These are phyloP conservation scores for Eutrema salsugineum DNA, from an alignment of 441 rosid genomes.

Conservation along the genomic window DNA sequence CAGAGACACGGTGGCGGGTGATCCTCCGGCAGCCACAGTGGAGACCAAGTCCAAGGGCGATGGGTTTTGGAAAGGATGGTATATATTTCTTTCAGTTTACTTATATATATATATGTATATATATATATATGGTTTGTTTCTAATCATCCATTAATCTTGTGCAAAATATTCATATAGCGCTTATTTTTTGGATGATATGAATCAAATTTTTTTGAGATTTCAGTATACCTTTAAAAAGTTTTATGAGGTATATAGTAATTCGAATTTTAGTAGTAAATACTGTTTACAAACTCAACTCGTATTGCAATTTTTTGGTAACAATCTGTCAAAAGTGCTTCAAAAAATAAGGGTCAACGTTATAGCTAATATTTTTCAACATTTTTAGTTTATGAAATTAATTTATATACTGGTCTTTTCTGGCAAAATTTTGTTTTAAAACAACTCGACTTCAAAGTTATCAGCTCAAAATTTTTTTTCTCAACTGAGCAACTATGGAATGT, in stretches of 20 bases:
- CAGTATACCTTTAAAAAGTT: background rate
- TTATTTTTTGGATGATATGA: background rate
- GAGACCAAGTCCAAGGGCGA: constrained; percentile 68
- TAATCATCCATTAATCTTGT: background rate
- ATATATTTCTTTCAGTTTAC: background rate
- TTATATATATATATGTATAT: background rate
- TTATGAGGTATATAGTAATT: background rate
- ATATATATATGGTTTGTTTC: too few relatives aligned
- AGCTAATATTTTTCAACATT: background rate
- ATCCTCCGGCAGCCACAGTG: constrained; percentile 18
- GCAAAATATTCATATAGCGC: background rate
- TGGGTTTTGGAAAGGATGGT: constrained; percentile 85
- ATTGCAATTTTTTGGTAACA: background rate
- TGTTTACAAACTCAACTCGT: background rate
- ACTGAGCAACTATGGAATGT: background rate
- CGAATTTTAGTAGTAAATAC: too few relatives aligned
- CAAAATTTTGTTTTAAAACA: background rate
- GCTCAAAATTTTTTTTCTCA: background rate
- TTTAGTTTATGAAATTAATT: background rate
- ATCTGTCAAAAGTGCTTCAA: background rate
- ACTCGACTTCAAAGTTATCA: background rate
- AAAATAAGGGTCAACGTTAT: background rate
- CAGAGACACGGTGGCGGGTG: constrained; percentile 18
- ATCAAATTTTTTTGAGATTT: background rate
- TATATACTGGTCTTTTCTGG: background rate